These are phyloP conservation scores for Cercophora samala DNA, from an alignment of 495 filamentous ascomycete genomes.

Conservation along the genomic window DNA sequence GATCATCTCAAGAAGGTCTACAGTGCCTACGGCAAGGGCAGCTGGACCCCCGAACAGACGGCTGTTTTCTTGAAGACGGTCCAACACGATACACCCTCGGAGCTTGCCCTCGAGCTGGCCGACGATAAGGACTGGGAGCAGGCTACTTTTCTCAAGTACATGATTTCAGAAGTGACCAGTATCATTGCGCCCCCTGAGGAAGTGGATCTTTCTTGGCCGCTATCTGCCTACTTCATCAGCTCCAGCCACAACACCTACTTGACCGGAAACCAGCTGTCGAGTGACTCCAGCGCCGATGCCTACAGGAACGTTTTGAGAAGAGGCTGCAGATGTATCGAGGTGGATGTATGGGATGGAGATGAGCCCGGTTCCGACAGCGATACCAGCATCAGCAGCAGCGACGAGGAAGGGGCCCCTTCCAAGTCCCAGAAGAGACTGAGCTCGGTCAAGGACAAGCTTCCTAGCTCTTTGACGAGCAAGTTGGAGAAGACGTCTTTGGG, in stretches of 20 bases:
- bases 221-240: conserved; percentile 86
- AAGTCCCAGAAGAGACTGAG: conserved; percentile 14
- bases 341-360: conserved; percentile 93
- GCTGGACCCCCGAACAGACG: conserved; percentile 39
- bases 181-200: conserved; percentile 39
- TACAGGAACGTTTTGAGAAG: conserved; percentile 79
- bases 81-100: conserved; percentile 37
- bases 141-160: conserved; percentile 55
- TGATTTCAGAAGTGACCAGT: conserved; percentile 54
- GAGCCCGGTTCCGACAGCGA: conserved; percentile 42
- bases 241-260: conserved; percentile 96
- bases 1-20: conserved; percentile 41
- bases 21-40: conserved; percentile 30
- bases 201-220: conserved; percentile 59
- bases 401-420: conserved; percentile 27
- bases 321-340: conserved; percentile 91
- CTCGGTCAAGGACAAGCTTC: conserved; percentile 38
- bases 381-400: conserved; percentile 28
- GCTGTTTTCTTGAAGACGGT: conserved; percentile 36
- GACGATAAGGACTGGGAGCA: conserved; percentile 38
- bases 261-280: conserved; percentile 86
- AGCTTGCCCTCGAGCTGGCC: conserved; percentile 22
- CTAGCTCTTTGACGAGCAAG: conserved; percentile 35
- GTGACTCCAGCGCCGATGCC: conserved; percentile 71
- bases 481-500: conserved; percentile 41